phyloP scores from a whole-genome alignment of 139 green algal species.

The Chlorella sp. region DNA sequence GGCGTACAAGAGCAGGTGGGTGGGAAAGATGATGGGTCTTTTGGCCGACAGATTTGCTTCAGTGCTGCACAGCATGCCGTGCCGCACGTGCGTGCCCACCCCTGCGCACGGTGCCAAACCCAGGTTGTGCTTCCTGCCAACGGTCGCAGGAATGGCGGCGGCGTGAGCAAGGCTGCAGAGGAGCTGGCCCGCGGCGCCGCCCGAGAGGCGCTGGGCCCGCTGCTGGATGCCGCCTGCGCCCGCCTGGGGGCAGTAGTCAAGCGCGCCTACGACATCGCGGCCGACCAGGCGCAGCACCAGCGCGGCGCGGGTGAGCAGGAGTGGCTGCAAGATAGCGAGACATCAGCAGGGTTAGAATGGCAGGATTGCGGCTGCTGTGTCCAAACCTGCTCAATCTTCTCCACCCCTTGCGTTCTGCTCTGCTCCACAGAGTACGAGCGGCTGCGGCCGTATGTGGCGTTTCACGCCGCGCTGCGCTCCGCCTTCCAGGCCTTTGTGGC shows the following conservation, averaged over 20 bases:
- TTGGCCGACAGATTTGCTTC: no score
- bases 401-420: no score
- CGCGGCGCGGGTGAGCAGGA: neutral
- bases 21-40: no score
- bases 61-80: no score
- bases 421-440: constrained; percentile 56
- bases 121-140: no score
- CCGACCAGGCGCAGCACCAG: constrained; percentile 51
- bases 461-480: constrained; percentile 77
- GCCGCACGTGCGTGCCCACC: no score
- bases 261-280: constrained; percentile 77
- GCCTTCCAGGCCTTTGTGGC: constrained; percentile 78
- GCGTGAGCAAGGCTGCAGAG: constrained; percentile 71
- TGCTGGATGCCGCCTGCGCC: constrained; percentile 84
- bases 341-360: no score
- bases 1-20: constrained; percentile 67
- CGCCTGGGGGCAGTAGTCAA: constrained; percentile 80
- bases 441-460: constrained; percentile 79
- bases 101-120: no score
- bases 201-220: constrained; percentile 72
- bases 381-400: no score
- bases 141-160: constrained; percentile 52
- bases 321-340: no score
- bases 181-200: constrained; percentile 84
- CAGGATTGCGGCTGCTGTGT: no score